Evolutionary conservation across 148 eudicot species (phyloP), one percentile per base, ranked within the genome.

Genomic region (Nepenthes gracilis): DNA sequence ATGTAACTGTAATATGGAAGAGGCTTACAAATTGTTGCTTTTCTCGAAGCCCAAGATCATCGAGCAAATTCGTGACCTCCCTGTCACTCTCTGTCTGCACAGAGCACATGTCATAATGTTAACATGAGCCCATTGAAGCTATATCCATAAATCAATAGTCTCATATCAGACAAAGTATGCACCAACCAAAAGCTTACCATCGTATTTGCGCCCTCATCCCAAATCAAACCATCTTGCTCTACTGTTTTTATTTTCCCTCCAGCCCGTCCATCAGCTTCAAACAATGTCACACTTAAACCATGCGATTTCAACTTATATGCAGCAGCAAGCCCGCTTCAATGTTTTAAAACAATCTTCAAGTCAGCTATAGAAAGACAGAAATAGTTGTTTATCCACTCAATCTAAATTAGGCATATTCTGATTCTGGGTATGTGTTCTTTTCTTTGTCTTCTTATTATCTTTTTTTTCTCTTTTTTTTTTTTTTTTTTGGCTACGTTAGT

Each of bases 181-280:
- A 37, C 1, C 49, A 36, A 60, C 55, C 2, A 43, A 12, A 66
- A 15, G 35, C 35, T 65, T 77, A 86, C 98, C 98, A 93, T 93
- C 51, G 98, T 93, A 66, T 93, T 93, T 33, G 98, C 98, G 12
- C 98, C 98, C 72, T 86, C 98, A 57, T 93, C 98, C 98, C 98
- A 93, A 69, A 88, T 71, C 48, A 86, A 63, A 75, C 96, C 95
- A 76, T 80, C 75, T 57, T 76, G 84, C 12, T 68, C 74, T 50
- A 80, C 72, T 58, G 85, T 88, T 81, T 77, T 75, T 49, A 93
- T 61, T 79, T 93, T 93, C 62, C 98, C 98, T 61, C 98, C 98
- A 40, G 84, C 77, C 69, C 82, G 84, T 58, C 57, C 71, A 71
- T 84, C 96, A 34, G 98, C 96, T 86, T 93, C 98, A 67, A 77